phyloP scores from a whole-genome alignment of 2,329 filamentous ascomycete genomes.

The Zalaria obscura region DNA sequence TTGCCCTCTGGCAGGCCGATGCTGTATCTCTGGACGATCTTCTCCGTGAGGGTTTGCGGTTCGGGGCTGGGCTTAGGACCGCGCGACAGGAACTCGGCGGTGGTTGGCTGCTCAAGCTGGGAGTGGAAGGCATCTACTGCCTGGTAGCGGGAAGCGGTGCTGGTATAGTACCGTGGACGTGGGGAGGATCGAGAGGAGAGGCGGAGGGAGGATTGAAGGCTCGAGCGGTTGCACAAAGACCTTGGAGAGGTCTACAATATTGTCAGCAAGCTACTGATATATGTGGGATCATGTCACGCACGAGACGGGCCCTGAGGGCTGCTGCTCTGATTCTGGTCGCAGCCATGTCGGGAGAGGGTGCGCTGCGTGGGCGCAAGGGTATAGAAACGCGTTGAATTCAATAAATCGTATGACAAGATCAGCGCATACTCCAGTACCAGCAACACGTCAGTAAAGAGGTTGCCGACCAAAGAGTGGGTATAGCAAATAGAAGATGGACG shows the following conservation, averaged over 20 bases:
- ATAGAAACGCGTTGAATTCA: no score
- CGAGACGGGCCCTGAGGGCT: background rate
- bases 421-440: no score
- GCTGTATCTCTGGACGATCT: constrained; percentile 75
- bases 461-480: no score
- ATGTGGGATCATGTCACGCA: background rate
- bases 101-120: constrained; percentile 42
- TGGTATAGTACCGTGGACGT: constrained; percentile 5
- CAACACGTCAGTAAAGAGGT: no score
- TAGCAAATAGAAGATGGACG: no score
- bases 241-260: background rate
- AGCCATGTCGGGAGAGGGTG: background rate
- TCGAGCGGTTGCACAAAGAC: background rate
- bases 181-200: background rate
- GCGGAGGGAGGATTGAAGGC: constrained; percentile 1
- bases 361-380: no score
- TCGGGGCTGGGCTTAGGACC: constrained; percentile 26
- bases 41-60: constrained; percentile 78
- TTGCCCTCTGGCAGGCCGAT: constrained; percentile 65
- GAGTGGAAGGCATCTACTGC: constrained; percentile 45
- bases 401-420: no score
- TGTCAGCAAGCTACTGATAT: no score
- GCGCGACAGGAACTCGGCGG: constrained; percentile 57
- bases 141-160: constrained; percentile 10
- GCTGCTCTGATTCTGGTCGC: background rate